Evolutionary conservation across 352 stramenopile species (phyloP).

Genomic region (Globisporangium okanoganense): DNA sequence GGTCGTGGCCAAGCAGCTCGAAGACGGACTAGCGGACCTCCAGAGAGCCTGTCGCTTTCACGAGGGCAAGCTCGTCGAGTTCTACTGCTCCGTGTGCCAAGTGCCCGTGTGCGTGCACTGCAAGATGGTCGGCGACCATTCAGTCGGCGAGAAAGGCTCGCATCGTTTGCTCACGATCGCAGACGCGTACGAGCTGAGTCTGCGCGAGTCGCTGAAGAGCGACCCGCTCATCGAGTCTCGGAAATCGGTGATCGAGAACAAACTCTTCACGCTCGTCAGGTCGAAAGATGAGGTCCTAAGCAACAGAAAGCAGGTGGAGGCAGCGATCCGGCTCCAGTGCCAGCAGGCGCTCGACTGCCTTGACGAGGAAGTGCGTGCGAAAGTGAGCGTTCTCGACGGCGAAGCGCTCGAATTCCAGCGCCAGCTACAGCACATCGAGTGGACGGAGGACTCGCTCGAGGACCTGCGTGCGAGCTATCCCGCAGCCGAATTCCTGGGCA

Average conservation of each 20-base stretch:
- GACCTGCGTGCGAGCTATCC: constrained; percentile 37
- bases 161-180: constrained; percentile 59
- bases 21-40: constrained; percentile 32
- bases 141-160: constrained; percentile 66
- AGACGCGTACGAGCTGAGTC: constrained; percentile 62
- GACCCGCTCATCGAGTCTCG: constrained; percentile 69
- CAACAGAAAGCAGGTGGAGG: constrained; percentile 49
- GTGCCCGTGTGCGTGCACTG: constrained; percentile 69
- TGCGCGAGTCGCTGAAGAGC: constrained; percentile 56
- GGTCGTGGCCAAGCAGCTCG: constrained; percentile 44
- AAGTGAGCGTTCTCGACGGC: constrained; percentile 46
- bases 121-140: constrained; percentile 83
- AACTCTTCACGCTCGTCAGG: constrained; percentile 35
- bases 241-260: constrained; percentile 57
- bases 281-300: constrained; percentile 26
- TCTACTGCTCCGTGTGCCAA: constrained; percentile 66
- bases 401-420: constrained; percentile 61
- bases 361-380: constrained; percentile 35
- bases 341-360: constrained; percentile 41
- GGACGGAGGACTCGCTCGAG: constrained; percentile 58
- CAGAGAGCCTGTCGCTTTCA: constrained; percentile 38
- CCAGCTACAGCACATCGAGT: constrained; percentile 69
- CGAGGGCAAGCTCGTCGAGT: constrained; percentile 59
- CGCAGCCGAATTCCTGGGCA: constrained; percentile 55
- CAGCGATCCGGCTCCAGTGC: constrained; percentile 48